Evolutionary conservation across 192 early-diverging fungal genomes (phyloP).

Genomic region (Radiomyces spectabilis): DNA sequence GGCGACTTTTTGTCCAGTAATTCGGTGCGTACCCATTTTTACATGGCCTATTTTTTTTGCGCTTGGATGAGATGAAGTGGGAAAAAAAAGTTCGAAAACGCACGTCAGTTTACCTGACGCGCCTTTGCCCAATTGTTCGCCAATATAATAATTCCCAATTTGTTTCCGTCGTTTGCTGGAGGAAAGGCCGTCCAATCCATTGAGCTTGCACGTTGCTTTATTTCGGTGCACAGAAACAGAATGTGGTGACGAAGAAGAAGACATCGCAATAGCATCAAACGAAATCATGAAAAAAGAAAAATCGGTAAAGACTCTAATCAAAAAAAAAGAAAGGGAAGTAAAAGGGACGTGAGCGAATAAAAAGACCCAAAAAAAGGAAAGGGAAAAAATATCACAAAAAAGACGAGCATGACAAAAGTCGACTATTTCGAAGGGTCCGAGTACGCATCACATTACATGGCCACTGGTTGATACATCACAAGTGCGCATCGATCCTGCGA

Average conservation of each 20-base stretch:
- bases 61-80: not conserved
- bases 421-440: no score
- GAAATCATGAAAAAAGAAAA: no score
- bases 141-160: constrained; percentile 39
- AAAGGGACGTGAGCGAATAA: no score
- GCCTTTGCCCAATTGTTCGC: constrained; percentile 41
- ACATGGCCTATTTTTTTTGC: constrained; percentile 29
- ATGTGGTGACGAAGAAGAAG: no score
- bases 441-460: no score
- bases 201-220: no score
- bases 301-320: no score
- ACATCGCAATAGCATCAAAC: no score
- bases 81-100: not conserved
- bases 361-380: not conserved
- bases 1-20: constrained; percentile 45
- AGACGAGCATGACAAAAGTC: not conserved
- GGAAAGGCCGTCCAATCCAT: no score
- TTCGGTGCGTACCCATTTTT: constrained; percentile 40
- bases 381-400: not conserved
- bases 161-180: constrained; percentile 28
- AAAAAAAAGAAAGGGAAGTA: not conserved
- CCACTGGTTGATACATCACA: no score
- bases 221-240: no score
- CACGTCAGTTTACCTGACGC: constrained; percentile 36
- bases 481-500: no score